A percentile compares a stretch with the other conserved stretches of the same genome.
These are phyloP conservation scores for Periglandula ipomoeae DNA, from an alignment of 2,329 filamentous ascomycete species.

Conservation along the genomic window DNA sequence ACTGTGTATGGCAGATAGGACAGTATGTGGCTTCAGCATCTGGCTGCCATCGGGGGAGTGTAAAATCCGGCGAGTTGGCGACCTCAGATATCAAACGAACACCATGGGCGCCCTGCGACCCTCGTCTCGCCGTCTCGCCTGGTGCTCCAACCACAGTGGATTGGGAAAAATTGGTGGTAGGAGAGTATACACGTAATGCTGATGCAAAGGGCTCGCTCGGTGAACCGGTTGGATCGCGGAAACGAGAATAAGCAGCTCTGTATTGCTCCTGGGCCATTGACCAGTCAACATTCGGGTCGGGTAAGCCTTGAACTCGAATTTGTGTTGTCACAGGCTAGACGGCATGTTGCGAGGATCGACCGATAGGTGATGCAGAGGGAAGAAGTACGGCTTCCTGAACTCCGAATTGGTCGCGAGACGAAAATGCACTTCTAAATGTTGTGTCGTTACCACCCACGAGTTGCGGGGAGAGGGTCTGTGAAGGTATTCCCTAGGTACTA, in stretches of 20 bases:
- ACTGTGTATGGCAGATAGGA: constrained; percentile 72
- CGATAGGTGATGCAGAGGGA: background rate
- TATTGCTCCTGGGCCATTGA: background rate
- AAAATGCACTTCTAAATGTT: too few species aligned
- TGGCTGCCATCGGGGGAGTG: constrained; percentile 76
- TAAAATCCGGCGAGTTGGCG: constrained; percentile 30
- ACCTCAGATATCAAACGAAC: background rate
- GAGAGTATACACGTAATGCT: background rate
- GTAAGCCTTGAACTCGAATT: background rate
- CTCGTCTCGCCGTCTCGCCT: background rate
- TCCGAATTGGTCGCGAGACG: too few species aligned
- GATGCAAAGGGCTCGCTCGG: background rate
- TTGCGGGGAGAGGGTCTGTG: too few species aligned
- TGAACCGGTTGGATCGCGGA: background rate
- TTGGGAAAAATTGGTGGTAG: background rate
- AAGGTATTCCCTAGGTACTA: too few species aligned
- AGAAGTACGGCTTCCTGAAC: background rate
- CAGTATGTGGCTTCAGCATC: constrained; percentile 75
- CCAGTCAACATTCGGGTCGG: background rate
- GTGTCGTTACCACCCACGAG: too few species aligned
- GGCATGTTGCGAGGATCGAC: background rate
- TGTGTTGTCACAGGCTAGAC: background rate
- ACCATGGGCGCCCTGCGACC: background rate
- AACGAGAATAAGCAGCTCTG: background rate
- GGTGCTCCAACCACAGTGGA: background rate